Evolutionary conservation across 805 yeast species (phyloP), one percentile per base, ranked within the genome.

Genomic region (Hanseniaspora hatyaiensis): DNA sequence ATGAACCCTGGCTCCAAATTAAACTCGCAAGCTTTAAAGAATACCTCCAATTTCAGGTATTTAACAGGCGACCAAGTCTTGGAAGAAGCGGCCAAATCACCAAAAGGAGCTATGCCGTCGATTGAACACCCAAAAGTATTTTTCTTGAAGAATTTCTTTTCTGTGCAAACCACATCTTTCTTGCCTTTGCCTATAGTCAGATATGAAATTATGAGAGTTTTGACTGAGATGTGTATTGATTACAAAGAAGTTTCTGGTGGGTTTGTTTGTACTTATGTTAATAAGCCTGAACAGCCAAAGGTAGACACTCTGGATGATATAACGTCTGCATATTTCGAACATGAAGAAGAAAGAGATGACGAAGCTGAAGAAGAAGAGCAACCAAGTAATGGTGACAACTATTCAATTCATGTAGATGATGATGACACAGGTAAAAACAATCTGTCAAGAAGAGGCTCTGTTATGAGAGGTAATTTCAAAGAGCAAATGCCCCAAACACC

Each of bases 201-300:
- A 48, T 78, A 82, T 58, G 88, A 83, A 59, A 78, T 88, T 34
- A 82, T 88, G 24, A 73, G 77, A 18, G 89, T 82, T 1, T 71
- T 88, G 59, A 78, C 77, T 16, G 77, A 77, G 52, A 69, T 85
- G 59, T 86, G 85, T 23, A 92, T 89, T 41, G 76, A 78, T 51
- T 88, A 74, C 61, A 82, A 80, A 52, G 97, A 88, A 64, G 94
- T 88, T 19, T 82, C 82, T 58, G 96, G 97, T 50, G 97, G 96
- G 0, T 88, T 89, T 61, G 74, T 85, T 20, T 88, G 97, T 67
- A 72, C 77, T 8, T 87, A 82, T 57, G 67, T 55, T 47, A 74
- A 30, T 73, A 80, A 47, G 6, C 16, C 32, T 15, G 28, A 31
- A 19, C 19, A 57, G 29, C 59, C 39, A 28, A 20, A 26, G 13